phyloP scores from a whole-genome alignment of 768 basidiomycete genomes.

The Guyanaporus albipodus region DNA sequence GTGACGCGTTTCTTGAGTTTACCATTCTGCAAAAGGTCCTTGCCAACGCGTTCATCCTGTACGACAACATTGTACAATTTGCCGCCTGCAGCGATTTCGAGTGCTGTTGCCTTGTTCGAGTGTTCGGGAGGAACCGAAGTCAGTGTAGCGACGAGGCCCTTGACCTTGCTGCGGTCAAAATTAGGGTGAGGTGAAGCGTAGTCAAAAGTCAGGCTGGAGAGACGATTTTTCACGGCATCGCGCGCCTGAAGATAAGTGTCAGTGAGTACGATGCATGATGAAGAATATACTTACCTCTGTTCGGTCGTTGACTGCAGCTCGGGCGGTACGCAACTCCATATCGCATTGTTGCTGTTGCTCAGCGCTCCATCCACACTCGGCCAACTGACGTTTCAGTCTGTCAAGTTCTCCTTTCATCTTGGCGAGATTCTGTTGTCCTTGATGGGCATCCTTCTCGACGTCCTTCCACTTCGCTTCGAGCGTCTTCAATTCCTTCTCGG shows the following conservation, averaged over 20 bases:
- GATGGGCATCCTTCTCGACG: constrained; percentile 79
- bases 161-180: constrained; percentile 85
- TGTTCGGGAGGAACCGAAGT: constrained; percentile 68
- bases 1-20: constrained; percentile 84
- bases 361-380: constrained; percentile 68
- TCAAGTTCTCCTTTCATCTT: constrained; percentile 56
- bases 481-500: constrained; percentile 70
- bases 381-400: constrained; percentile 47
- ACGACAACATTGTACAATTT: constrained; percentile 93
- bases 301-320: constrained; percentile 49
- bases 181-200: constrained; percentile 71
- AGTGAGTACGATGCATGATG: constrained; percentile 1
- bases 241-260: constrained; percentile 47
- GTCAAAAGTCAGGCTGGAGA: constrained; percentile 77
- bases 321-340: constrained; percentile 46
- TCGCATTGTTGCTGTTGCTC: constrained; percentile 66
- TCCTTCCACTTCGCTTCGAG: constrained; percentile 80
- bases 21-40: constrained; percentile 74
- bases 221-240: constrained; percentile 59
- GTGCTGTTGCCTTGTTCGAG: constrained; percentile 78
- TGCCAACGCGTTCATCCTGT: constrained; percentile 84
- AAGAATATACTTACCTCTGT: constrained; percentile 50
- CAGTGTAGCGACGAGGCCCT: constrained; percentile 89
- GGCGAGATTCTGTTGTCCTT: constrained; percentile 67
- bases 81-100: constrained; percentile 89